Base-by-base conservation (phyloP, 2,329 filamentous ascomycete species). In the Hymenoscyphus albidus region DNA sequence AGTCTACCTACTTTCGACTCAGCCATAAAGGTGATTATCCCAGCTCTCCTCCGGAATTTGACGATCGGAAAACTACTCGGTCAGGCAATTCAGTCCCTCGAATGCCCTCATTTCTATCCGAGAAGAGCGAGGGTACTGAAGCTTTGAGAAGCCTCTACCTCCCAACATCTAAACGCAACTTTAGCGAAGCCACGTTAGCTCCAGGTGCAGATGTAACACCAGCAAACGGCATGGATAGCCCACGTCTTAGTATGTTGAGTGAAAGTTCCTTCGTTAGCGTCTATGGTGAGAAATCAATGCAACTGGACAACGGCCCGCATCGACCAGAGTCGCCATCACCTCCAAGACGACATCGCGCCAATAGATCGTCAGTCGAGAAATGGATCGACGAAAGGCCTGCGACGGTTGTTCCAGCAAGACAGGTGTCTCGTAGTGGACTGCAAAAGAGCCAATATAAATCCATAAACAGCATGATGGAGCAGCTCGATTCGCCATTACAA, bases 241-340 rank as follows among this genome's bases (percentile, higher is more conserved):
- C 87, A 3, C 83, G 81, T 40, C 76, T 89, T 59, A 89, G 87
- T 68, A 79, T 89, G 13, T 75, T 90, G 67, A 89, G 87, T 68
- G 86, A 89, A 74, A 89, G 86, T 72, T 89, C 87, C 0, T 89
- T 90, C 70, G 70, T 83, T 27, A 89, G 87, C 69, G 78, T 90
- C 0, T 90, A 90, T 63, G 87, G 86, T 2, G 75, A 79, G 31
- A 81, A 80, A 70, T 67, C 7, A 61, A 44, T 68, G 35, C 39
- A 60, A 27, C 55, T 68, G 7, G 68, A 68, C 12, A 61, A 69
- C n/a, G 22, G 48, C 13, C 59, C 69, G 31, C 63, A 67, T 7
- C 67, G 69, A 13, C 64, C 67, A 7, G 67, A 69, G 4, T 67
- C 68, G n/a, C 54, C 58, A 13, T 48, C 65, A 2, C 61, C 63